Conservation (phyloP, 768 basidiomycete genomes). For the Cystofilobasidium ferigula region DNA sequence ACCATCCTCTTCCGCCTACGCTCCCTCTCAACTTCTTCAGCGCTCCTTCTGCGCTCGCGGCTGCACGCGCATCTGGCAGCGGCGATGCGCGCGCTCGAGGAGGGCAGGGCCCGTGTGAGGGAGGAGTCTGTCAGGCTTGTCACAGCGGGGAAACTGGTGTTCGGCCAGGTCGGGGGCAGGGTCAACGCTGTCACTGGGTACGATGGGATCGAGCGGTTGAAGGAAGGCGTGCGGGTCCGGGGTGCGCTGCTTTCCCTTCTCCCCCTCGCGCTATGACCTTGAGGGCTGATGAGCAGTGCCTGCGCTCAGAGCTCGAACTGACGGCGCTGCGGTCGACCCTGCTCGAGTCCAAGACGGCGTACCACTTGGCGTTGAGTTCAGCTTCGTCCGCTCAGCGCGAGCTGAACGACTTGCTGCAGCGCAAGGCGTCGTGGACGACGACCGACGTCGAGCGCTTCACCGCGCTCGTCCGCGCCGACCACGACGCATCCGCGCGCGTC, state of each 20-base stretch:
- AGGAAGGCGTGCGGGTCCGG: conserved; percentile 62
- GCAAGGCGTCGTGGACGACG: conserved; percentile 89
- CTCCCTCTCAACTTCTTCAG: not conserved
- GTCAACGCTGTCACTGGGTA: conserved; percentile 87
- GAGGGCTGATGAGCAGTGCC: too few relatives aligned
- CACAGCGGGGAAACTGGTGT: not conserved
- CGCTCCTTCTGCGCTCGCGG: not conserved
- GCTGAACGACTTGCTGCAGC: conserved; percentile 86
- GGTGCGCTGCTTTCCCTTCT: conserved; percentile 46
- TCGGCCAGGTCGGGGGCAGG: conserved; percentile 50
- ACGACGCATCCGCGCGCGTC: conserved; percentile 72
- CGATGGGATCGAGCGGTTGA: conserved; percentile 72
- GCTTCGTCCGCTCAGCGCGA: conserved; percentile 84
- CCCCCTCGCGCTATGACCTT: too few relatives aligned
- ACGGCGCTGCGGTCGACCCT: conserved; percentile 56
- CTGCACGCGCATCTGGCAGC: not conserved
- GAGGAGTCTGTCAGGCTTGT: not conserved
- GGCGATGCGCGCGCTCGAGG: not conserved
- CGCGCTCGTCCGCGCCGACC: conserved; percentile 77
- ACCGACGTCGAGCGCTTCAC: conserved; percentile 79
- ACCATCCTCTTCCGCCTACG: not conserved
- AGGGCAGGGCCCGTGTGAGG: not conserved
- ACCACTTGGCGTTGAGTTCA: conserved; percentile 65
- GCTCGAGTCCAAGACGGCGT: conserved; percentile 57
- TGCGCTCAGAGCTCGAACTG: conserved; percentile 69